phyloP scores from a whole-genome alignment of 768 basidiomycete species.

The Podaxis sp. region DNA sequence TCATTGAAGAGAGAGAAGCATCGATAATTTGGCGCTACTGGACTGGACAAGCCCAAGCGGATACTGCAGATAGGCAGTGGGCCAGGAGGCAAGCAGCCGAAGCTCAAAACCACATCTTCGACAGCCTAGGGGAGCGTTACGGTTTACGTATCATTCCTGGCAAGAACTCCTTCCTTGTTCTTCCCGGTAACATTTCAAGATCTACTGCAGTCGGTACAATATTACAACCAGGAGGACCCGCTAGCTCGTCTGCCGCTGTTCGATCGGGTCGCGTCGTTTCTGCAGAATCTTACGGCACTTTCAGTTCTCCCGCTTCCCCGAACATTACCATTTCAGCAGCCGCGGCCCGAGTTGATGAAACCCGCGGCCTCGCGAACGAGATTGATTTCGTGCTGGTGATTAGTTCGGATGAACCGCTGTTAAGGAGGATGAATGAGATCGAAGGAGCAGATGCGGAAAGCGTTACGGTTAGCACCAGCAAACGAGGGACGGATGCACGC shows the following conservation, averaged over 20 bases:
- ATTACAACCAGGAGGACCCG: slow-evolving; percentile 58
- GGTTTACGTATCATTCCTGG: slow-evolving; percentile 82
- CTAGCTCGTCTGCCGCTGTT: slow-evolving; percentile 30
- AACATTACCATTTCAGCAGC: not conserved
- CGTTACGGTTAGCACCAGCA: slow-evolving; percentile 59
- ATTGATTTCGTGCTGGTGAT: slow-evolving; percentile 60
- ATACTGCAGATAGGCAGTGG: slow-evolving; percentile 67
- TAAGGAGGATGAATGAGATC: slow-evolving; percentile 72
- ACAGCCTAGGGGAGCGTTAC: slow-evolving; percentile 80
- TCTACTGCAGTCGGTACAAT: slow-evolving; percentile 83
- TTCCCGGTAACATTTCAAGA: slow-evolving; percentile 79
- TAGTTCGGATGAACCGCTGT: slow-evolving; percentile 73
- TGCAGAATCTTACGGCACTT: not conserved
- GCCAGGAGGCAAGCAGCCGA: slow-evolving; percentile 84
- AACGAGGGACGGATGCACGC: slow-evolving; percentile 74
- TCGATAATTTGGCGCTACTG: slow-evolving; percentile 86
- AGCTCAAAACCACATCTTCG: slow-evolving; percentile 90
- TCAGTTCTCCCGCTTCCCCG: not conserved
- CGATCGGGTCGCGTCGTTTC: slow-evolving; percentile 13
- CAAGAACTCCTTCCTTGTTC: slow-evolving; percentile 72
- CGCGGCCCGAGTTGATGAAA: slow-evolving; percentile 20
- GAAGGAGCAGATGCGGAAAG: slow-evolving; percentile 50
- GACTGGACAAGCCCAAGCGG: slow-evolving; percentile 45
- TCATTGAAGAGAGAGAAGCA: slow-evolving; percentile 78
- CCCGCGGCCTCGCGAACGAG: slow-evolving; percentile 30